Evolutionary conservation across 495 filamentous ascomycete species (phyloP).

Genomic region (Neurospora africana): DNA sequence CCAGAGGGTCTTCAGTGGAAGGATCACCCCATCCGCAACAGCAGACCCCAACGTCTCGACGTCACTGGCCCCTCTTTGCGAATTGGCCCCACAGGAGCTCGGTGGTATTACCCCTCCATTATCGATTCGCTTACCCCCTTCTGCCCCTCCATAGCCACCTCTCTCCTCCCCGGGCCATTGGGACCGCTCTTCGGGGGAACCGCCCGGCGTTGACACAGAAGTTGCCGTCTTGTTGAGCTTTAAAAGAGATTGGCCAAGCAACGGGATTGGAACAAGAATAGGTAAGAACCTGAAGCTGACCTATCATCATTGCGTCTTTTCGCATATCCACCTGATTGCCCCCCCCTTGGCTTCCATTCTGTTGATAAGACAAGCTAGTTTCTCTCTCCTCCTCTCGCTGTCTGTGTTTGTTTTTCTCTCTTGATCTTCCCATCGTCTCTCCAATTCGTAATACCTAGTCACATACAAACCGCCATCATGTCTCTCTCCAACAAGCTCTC

Average conservation of each 20-base stretch:
- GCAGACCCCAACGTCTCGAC: not conserved
- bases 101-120: not conserved
- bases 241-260: not conserved
- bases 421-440: not conserved
- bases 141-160: not conserved
- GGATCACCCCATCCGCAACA: not conserved
- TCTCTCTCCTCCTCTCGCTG: not conserved
- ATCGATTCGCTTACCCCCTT: not conserved
- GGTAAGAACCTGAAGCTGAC: too few species aligned
- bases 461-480: slow-evolving; percentile 46
- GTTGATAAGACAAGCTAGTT: not conserved
- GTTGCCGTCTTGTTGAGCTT: not conserved
- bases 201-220: not conserved
- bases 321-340: not conserved
- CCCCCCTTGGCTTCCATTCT: not conserved
- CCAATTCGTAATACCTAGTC: not conserved
- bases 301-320: not conserved
- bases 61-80: not conserved
- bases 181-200: not conserved
- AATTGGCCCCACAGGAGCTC: not conserved
- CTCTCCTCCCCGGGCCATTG: not conserved
- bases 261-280: not conserved
- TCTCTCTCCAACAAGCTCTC: slow-evolving; percentile 97
- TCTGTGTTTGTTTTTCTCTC: not conserved
- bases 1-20: not conserved